Conservation (phyloP, 495 filamentous ascomycete species). For the Talaromyces adpressus region DNA sequence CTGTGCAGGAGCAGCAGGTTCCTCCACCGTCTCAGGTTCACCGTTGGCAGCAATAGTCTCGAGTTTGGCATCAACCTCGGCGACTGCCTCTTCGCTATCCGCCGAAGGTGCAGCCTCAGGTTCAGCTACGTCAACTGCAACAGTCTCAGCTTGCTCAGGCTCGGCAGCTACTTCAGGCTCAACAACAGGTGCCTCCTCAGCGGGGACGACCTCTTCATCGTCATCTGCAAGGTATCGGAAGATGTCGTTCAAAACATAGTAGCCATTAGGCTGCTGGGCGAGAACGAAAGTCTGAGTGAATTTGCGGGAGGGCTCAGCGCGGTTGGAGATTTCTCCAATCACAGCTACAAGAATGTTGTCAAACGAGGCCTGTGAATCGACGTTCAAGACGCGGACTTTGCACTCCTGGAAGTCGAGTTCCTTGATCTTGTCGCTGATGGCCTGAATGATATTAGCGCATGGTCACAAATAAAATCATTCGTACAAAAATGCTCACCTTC, state of each 20-base stretch:
- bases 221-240: slow-evolving; percentile 84
- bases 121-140: slow-evolving; percentile 11
- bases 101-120: slow-evolving; percentile 19
- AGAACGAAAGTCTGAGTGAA: slow-evolving; percentile 98
- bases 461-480: slow-evolving; percentile 6
- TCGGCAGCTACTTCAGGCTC: slow-evolving; percentile 37
- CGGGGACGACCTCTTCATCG: slow-evolving; percentile 56
- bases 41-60: slow-evolving; percentile 42
- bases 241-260: slow-evolving; percentile 97
- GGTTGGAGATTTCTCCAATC: slow-evolving; percentile 96
- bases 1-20: slow-evolving; percentile 28
- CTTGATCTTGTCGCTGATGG: slow-evolving; percentile 90
- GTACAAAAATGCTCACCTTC: slow-evolving; percentile 50
- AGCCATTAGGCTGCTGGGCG: slow-evolving; percentile 91
- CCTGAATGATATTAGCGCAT: slow-evolving; percentile 39
- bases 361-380: slow-evolving; percentile 89
- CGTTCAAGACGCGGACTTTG: slow-evolving; percentile 97
- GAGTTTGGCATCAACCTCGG: slow-evolving; percentile 25
- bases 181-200: slow-evolving; percentile 47
- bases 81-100: slow-evolving; percentile 13
- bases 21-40: slow-evolving; percentile 48
- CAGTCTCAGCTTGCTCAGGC: slow-evolving; percentile 26
- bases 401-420: slow-evolving; percentile 90
- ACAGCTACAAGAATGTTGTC: slow-evolving; percentile 94
- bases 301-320: slow-evolving; percentile 79